Conservation (phyloP, 345 rosid species). For the Capsella bursapastoris region DNA sequence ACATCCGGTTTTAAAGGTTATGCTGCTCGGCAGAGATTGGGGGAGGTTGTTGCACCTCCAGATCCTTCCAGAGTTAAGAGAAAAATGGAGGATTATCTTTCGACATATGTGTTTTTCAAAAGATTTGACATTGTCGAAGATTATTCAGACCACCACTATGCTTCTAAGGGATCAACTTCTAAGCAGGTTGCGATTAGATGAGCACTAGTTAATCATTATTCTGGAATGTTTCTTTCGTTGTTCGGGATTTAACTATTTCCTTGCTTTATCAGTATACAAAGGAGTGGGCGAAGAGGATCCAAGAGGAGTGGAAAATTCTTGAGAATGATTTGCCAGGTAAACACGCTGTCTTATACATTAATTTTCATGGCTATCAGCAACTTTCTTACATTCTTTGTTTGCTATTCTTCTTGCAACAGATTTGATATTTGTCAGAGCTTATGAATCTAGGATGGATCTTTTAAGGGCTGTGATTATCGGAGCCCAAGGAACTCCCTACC, state of each 20-base stretch:
- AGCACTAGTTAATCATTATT: constrained; percentile 18
- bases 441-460: constrained; percentile 92
- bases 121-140: constrained; percentile 80
- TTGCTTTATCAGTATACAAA: constrained; percentile 58
- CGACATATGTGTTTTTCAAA: constrained; percentile 62
- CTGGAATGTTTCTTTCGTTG: constrained; percentile 17
- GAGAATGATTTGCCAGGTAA: constrained; percentile 91
- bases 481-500: constrained; percentile 96
- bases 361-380: constrained; percentile 2
- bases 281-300: constrained; percentile 75
- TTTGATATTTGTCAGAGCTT: constrained; percentile 83
- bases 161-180: constrained; percentile 43
- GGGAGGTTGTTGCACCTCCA: constrained; percentile 30
- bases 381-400: constrained; percentile 10
- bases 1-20: neutral
- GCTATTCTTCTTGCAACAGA: constrained; percentile 49
- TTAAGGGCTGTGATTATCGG: constrained; percentile 92
- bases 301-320: constrained; percentile 87
- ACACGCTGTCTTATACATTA: constrained; percentile 1
- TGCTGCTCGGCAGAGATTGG: constrained; percentile 18
- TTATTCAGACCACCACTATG: constrained; percentile 67
- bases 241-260: constrained; percentile 5
- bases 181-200: constrained; percentile 56
- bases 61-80: constrained; percentile 42
- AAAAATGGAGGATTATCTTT: constrained; percentile 56